Percentiles rank a stretch among this genome's conserved stretches.
These are phyloP conservation scores for Pelagomonas calceolata DNA, from an alignment of 108 stramenopile species.

Conservation along the genomic window DNA sequence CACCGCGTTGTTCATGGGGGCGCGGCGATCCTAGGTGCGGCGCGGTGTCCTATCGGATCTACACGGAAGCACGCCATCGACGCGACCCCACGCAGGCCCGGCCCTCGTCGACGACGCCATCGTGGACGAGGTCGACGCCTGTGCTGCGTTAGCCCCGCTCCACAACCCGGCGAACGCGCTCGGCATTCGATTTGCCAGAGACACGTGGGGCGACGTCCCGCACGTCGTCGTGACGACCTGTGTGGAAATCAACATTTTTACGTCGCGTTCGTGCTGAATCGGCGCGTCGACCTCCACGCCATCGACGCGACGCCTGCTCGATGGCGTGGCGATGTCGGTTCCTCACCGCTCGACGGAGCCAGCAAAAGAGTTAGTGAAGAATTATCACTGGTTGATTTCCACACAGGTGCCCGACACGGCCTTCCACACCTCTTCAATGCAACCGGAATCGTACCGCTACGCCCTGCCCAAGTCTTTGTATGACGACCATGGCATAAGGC, in stretches of 20 bases:
- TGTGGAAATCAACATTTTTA: too few species aligned
- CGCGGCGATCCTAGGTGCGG: too few species aligned
- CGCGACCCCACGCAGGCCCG: constrained; percentile 22
- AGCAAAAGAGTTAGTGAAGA: too few species aligned
- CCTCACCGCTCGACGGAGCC: too few species aligned
- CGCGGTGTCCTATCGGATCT: too few species aligned
- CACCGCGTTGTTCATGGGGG: constrained; percentile 51
- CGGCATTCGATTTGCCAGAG: too few species aligned
- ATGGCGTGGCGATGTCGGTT: too few species aligned
- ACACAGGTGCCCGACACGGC: constrained; percentile 52
- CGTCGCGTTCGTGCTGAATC: too few species aligned
- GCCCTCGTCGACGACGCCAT: constrained; percentile 19
- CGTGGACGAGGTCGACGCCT: background rate
- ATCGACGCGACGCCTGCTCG: too few species aligned
- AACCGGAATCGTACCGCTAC: constrained; percentile 30
- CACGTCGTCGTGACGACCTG: constrained; percentile 43
- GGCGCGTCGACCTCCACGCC: too few species aligned
- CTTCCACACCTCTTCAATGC: constrained; percentile 42
- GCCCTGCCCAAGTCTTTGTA: constrained; percentile 32
- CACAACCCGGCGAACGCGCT: constrained; percentile 39
- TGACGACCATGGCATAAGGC: constrained; percentile 21
- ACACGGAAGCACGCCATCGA: constrained; percentile 15
- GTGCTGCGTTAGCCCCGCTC: constrained; percentile 3
- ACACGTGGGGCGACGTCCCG: too few species aligned
- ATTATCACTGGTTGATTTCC: too few species aligned